Percentiles rank a stretch among this genome's conserved stretches.
These are phyloP conservation scores for Henckelia pumila DNA, from an alignment of 257 asterid species.

Conservation along the genomic window DNA sequence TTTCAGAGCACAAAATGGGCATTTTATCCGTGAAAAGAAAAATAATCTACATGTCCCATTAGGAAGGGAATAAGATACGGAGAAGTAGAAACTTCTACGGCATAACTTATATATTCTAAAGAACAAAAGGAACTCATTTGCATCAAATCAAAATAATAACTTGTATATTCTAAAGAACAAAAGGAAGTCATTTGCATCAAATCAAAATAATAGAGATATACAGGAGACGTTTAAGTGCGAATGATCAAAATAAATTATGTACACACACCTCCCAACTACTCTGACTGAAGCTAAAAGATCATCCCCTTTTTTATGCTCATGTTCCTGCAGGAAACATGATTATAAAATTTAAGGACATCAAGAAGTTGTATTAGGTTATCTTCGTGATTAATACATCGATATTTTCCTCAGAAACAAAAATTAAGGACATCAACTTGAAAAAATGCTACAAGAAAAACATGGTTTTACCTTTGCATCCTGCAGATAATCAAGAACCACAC, in stretches of 20 bases:
- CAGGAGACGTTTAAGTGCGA: constrained; percentile 2
- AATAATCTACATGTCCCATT: not conserved
- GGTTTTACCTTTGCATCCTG: constrained; percentile 72
- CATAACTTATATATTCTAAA: constrained; percentile 14
- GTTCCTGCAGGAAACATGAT: constrained; percentile 53
- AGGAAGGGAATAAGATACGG: constrained; percentile 13
- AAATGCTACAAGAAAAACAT: constrained; percentile 20
- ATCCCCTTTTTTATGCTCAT: constrained; percentile 75
- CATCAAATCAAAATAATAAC: constrained; percentile 15
- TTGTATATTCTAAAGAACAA: not conserved
- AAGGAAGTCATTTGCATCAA: constrained; percentile 9
- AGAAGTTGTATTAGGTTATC: too few species aligned
- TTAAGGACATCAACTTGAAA: not conserved
- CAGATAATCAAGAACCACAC: constrained; percentile 68
- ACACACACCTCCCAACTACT: constrained; percentile 68
- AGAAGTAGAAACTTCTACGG: constrained; percentile 5
- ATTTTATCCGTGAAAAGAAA: not conserved
- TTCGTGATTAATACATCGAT: too few species aligned
- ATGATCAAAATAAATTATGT: constrained; percentile 11
- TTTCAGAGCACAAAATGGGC: not conserved
- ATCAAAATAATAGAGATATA: constrained; percentile 6
- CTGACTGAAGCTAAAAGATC: constrained; percentile 92
- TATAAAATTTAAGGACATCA: constrained; percentile 20
- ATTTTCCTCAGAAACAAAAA: too few species aligned
- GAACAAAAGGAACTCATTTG: not conserved